Evolutionary conservation across 352 stramenopile species (phyloP).

Genomic region (Blastocystis sp.): DNA sequence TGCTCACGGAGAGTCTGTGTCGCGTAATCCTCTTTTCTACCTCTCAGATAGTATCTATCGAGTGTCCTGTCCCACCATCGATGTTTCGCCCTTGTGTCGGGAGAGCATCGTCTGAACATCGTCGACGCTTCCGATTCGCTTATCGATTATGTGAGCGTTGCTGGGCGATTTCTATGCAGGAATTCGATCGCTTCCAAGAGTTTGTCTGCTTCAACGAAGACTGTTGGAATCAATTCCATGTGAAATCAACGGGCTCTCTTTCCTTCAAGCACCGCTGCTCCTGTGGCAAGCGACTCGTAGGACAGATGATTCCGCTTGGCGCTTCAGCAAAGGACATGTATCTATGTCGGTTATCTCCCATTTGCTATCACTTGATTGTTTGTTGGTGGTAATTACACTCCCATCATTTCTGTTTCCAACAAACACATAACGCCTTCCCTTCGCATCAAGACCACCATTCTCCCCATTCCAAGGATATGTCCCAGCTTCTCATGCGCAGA

Average conservation of each 20-base stretch:
- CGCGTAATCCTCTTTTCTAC: neutral
- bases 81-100: conserved; percentile 3
- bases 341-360: neutral
- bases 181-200: conserved; percentile 18
- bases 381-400: no score
- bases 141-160: conserved; percentile 14
- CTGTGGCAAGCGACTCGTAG: neutral
- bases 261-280: neutral
- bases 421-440: conserved; percentile 26
- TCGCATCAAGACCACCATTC: neutral
- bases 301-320: neutral
- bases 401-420: neutral
- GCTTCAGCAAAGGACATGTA: neutral
- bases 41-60: conserved; percentile 3
- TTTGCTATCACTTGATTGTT: neutral
- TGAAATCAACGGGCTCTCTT: neutral
- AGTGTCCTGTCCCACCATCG: neutral
- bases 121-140: neutral
- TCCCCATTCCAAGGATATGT: conserved; percentile 28
- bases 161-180: neutral
- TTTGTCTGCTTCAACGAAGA: conserved; percentile 5
- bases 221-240: conserved; percentile 22
- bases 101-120: conserved; percentile 33
- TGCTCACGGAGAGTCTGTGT: conserved; percentile 18
- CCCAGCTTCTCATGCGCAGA: conserved; percentile 72